phyloP scores from a whole-genome alignment of 169 alveolate species.

The Toxoplasma gondii region DNA sequence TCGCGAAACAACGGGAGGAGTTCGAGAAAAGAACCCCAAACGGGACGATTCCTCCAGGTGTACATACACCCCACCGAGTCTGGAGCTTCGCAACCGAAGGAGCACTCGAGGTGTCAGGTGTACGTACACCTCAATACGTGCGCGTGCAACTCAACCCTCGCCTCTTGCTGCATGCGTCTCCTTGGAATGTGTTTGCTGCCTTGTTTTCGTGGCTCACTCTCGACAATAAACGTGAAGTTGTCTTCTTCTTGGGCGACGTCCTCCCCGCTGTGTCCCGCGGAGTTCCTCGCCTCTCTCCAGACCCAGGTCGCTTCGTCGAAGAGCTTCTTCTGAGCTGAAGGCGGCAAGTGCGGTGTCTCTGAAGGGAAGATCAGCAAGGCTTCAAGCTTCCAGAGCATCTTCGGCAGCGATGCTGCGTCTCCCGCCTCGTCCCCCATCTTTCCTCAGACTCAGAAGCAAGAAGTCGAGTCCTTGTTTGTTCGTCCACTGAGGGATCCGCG shows the following conservation, averaged over 20 bases:
- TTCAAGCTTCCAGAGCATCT: not conserved
- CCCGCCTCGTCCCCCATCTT: not conserved
- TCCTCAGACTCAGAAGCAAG: too few relatives aligned
- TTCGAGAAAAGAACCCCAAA: too few relatives aligned
- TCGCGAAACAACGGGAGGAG: too few relatives aligned
- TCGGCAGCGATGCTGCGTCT: not conserved
- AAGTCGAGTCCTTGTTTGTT: too few relatives aligned
- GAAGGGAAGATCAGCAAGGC: not conserved
- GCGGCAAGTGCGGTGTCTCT: slow-evolving; percentile 11
- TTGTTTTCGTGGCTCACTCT: not conserved
- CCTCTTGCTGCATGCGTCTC: not conserved
- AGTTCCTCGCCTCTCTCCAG: not conserved
- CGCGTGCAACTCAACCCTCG: not conserved
- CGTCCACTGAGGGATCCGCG: too few relatives aligned
- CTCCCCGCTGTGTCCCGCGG: not conserved
- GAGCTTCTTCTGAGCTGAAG: not conserved
- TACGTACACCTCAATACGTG: not conserved
- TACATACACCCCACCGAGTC: not conserved
- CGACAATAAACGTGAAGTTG: not conserved
- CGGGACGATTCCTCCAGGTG: not conserved
- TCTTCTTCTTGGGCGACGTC: not conserved
- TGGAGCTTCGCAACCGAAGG: not conserved
- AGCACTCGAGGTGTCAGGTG: not conserved
- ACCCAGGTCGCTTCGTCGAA: not conserved
- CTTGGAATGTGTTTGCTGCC: too few relatives aligned